Percentiles rank a stretch among this genome's conserved stretches.
These are phyloP conservation scores for Fusarium multiceps DNA, from an alignment of 2,329 filamentous ascomycete species.

Conservation along the genomic window DNA sequence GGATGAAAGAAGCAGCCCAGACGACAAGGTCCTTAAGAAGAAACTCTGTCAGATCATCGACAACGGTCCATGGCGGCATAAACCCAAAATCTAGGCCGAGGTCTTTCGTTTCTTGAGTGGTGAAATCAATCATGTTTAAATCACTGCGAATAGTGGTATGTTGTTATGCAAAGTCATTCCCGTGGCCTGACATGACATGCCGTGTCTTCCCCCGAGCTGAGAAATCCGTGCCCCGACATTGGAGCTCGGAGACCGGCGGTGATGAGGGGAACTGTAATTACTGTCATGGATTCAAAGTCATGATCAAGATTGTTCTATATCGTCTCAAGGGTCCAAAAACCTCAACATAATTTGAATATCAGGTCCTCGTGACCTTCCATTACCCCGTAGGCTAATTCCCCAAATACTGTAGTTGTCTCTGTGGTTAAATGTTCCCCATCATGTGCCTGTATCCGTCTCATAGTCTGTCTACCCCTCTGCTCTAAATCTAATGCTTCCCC, in stretches of 20 bases:
- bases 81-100: conserved; percentile 3
- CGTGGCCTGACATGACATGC: conserved; percentile 31
- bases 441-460: conserved; percentile 22
- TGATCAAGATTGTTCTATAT: conserved; percentile 2
- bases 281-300: conserved; percentile 2
- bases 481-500: conserved; percentile 30
- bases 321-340: not conserved
- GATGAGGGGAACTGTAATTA: conserved; percentile 23
- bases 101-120: not conserved
- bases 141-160: conserved; percentile 16
- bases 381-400: conserved; percentile 7
- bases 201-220: conserved; percentile 37
- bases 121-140: not conserved
- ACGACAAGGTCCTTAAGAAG: not conserved
- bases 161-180: conserved; percentile 11
- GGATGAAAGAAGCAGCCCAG: conserved; percentile 10
- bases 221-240: conserved; percentile 36
- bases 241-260: conserved; percentile 42
- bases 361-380: not conserved
- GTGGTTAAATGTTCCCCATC: conserved; percentile 30
- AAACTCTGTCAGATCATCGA: conserved; percentile 19
- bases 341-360: not conserved
- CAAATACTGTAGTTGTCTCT: conserved; percentile 19
- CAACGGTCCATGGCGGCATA: not conserved
- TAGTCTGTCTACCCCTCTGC: conserved; percentile 9